These are phyloP conservation scores for Pharnaceum exiguum DNA, from an alignment of 148 eudicot species.

Conservation along the genomic window DNA sequence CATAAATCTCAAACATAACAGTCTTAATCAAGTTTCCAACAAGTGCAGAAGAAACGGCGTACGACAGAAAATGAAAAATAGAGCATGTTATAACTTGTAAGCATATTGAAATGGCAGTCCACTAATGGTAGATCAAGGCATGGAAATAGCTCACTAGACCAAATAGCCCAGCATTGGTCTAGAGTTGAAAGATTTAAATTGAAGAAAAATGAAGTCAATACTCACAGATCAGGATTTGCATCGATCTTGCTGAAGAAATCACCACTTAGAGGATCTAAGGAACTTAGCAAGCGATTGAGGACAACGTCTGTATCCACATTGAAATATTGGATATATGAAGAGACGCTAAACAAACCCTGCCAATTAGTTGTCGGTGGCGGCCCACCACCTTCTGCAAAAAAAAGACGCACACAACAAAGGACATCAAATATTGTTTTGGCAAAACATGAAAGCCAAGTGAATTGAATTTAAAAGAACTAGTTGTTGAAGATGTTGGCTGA, in stretches of 20 bases:
- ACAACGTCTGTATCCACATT: conserved; percentile 91
- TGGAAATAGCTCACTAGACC: neutral
- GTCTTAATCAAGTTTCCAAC: no score
- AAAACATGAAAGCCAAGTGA: neutral
- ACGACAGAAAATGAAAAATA: no score
- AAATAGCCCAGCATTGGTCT: neutral
- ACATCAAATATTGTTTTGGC: neutral
- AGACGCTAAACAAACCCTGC: conserved; percentile 75
- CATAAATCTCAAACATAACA: no score
- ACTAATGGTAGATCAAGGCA: neutral
- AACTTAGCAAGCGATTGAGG: conserved; percentile 71
- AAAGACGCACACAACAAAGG: neutral
- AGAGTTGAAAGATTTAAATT: neutral
- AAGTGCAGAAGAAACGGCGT: no score
- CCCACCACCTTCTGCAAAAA: conserved; percentile 63
- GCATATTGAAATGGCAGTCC: neutral
- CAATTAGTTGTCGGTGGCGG: conserved; percentile 56
- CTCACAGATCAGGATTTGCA: conserved; percentile 97
- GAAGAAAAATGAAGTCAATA: conserved; percentile 5
- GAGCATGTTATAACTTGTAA: no score
- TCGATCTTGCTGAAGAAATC: conserved; percentile 94
- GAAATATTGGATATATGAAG: conserved; percentile 84
- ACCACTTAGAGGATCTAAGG: conserved; percentile 72
- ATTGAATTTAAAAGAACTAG: no score
- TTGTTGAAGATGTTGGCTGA: no score